These are phyloP conservation scores for Vitellaria paradoxa DNA, from an alignment of 179 eudicot species.

Conservation along the genomic window DNA sequence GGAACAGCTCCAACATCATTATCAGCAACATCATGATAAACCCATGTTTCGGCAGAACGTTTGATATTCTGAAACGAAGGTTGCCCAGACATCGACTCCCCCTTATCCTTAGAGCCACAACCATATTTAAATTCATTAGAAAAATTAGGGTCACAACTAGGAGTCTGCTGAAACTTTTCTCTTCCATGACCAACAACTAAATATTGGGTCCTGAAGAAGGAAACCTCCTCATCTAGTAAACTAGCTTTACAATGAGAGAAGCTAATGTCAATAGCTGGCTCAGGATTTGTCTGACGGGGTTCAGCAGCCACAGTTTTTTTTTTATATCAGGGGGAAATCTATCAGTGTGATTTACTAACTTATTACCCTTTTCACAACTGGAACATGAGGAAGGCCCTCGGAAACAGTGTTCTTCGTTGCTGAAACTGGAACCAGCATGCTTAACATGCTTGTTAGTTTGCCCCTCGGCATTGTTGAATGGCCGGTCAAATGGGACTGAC, in stretches of 20 bases:
- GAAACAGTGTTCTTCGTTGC: slow-evolving; percentile 19
- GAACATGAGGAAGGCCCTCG: slow-evolving; percentile 5
- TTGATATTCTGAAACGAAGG: slow-evolving; percentile 12
- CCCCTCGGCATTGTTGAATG: slow-evolving; percentile 15
- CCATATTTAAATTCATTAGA: slow-evolving; percentile 7
- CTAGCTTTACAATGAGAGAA: slow-evolving; percentile 10
- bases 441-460: slow-evolving; percentile 6
- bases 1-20: background rate
- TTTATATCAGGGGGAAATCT: slow-evolving; percentile 6
- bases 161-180: slow-evolving; percentile 10
- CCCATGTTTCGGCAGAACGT: slow-evolving; percentile 10
- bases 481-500: slow-evolving; percentile 2
- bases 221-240: slow-evolving; percentile 17
- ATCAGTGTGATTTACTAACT: slow-evolving; percentile 3
- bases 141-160: slow-evolving; percentile 5
- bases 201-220: background rate
- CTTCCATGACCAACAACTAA: slow-evolving; percentile 10
- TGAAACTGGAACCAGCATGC: slow-evolving; percentile 12
- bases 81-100: slow-evolving; percentile 11
- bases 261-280: slow-evolving; percentile 6
- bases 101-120: slow-evolving; percentile 5
- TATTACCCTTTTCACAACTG: background rate
- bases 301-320: slow-evolving; percentile 14
- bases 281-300: slow-evolving; percentile 15
- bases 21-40: background rate